A percentile compares a stretch with the other conserved stretches of the same genome.
These are phyloP conservation scores for Ogataea pilisensis DNA, from an alignment of 805 yeast genomes.

Conservation along the genomic window DNA sequence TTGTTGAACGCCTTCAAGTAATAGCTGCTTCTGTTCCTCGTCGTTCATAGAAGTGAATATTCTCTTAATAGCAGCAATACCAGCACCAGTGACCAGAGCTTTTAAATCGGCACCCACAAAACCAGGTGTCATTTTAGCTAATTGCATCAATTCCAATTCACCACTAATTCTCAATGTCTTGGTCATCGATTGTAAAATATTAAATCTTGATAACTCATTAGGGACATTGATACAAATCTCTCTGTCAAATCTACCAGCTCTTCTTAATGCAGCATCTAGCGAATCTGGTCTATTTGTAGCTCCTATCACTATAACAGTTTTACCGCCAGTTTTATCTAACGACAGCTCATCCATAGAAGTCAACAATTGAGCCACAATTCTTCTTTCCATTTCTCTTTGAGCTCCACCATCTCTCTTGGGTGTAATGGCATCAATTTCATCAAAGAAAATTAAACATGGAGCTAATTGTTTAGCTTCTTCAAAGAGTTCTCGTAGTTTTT, in stretches of 20 bases:
- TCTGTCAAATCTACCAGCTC: conserved; percentile 95
- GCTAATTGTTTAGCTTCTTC: conserved; percentile 89
- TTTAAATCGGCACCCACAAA: conserved; percentile 97
- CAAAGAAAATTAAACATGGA: conserved; percentile 89
- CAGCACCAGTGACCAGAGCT: conserved; percentile 92
- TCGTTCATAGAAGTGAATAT: conserved; percentile 63
- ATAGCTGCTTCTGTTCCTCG: conserved; percentile 30
- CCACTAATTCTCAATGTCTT: conserved; percentile 61
- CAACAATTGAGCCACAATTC: conserved; percentile 92
- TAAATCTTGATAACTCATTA: conserved; percentile 72
- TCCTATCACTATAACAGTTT: conserved; percentile 90
- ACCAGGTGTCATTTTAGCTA: conserved; percentile 95
- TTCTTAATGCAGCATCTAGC: conserved; percentile 85
- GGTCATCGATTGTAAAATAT: conserved; percentile 75
- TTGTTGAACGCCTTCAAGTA: conserved; percentile 15
- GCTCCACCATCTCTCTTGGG: conserved; percentile 98
- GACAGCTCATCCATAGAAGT: conserved; percentile 94
- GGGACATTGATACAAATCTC: conserved; percentile 96
- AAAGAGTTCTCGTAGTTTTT: conserved; percentile 85
- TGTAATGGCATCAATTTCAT: conserved; percentile 96
- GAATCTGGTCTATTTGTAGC: conserved; percentile 98
- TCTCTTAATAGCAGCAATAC: conserved; percentile 88
- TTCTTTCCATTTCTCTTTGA: conserved; percentile 94
- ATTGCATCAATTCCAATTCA: conserved; percentile 59
- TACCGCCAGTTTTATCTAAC: conserved; percentile 83